Percentiles rank a stretch among this genome's conserved stretches.
Evolutionary conservation across 352 stramenopile species (phyloP).

Genomic region (Globisporangium parvum): DNA sequence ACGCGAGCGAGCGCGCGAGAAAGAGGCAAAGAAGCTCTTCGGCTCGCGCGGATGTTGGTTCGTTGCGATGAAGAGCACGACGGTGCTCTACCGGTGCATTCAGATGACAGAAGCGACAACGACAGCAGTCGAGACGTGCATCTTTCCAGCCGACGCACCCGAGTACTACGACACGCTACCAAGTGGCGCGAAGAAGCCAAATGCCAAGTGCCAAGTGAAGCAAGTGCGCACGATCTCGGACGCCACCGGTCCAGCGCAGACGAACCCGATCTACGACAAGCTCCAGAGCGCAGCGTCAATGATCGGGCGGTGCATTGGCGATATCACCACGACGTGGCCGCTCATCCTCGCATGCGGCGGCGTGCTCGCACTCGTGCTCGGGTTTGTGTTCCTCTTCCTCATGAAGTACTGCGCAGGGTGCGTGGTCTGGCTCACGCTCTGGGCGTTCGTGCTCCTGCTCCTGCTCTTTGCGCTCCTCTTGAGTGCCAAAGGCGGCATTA

Average conservation of each 20-base stretch:
- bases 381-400: conserved; percentile 64
- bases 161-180: conserved; percentile 59
- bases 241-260: conserved; percentile 44
- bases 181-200: conserved; percentile 39
- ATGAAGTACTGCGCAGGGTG: conserved; percentile 67
- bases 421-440: conserved; percentile 70
- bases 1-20: conserved; percentile 39
- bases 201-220: conserved; percentile 75
- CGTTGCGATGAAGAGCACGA: conserved; percentile 51
- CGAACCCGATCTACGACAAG: conserved; percentile 70
- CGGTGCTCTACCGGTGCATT: conserved; percentile 80
- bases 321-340: conserved; percentile 55
- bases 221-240: conserved; percentile 48
- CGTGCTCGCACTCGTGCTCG: conserved; percentile 39
- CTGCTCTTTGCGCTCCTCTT: conserved; percentile 68
- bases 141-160: conserved; percentile 55
- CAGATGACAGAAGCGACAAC: conserved; percentile 55
- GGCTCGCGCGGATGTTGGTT: conserved; percentile 51
- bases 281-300: conserved; percentile 45
- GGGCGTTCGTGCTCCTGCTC: conserved; percentile 56
- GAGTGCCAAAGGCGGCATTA: conserved; percentile 69
- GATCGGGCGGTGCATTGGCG: conserved; percentile 56
- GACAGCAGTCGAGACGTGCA: conserved; percentile 54
- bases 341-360: conserved; percentile 46
- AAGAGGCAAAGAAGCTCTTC: conserved; percentile 31